Base-by-base conservation (phyloP, 1,284 basidiomycete species). In the Tranzscheliella williamsii region DNA sequence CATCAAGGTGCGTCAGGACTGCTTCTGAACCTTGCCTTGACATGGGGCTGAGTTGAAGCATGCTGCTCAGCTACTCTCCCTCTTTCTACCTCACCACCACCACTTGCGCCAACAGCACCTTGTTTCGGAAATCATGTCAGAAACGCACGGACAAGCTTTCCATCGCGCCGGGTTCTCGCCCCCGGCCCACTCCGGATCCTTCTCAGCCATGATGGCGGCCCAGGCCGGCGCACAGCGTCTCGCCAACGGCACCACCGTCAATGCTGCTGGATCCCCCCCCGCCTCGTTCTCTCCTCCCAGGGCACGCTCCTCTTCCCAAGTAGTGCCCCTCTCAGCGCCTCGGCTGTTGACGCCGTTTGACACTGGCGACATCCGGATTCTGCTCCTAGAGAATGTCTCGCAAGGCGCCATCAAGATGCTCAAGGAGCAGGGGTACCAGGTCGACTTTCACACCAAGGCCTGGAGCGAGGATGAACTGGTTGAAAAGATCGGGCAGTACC, bases 311-410 rank as follows among this genome's bases (percentile, higher is more conserved):
- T 18, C 61, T 27, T 68, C 68, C 29, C 37, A 45, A 27, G 58
- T 51, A 36, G 56, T 55, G 4, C 51, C 53, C 2, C 46, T 54
- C 34, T 54, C 51, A 22, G 50, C 60, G 31, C 72, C 75, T 12
- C 55, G 70, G 43, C 38, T 73, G 13, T 45, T 77, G 29, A 74
- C 72, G 13, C 75, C 72, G 12, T 75, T 76, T 31, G 70, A 75
- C 57, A 61, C 51, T 9, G 69, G 69, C 31, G 66, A 70, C 53
- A 75, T 77, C 55, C 42, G 52, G 20, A 83, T 97, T 39, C 83
- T 98, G 47, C 81, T 98, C 41, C 84, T 98, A 58, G 94, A 97
- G 81, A 97, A 97, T 78, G 93, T 98, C 82, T 92, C 88, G 79
- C 84, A 87, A 76, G 89, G 91, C 31, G 95, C 95, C 18, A 90